Evolutionary conservation across 768 basidiomycete genomes (phyloP).

Genomic region (Mycena rebaudengoi): DNA sequence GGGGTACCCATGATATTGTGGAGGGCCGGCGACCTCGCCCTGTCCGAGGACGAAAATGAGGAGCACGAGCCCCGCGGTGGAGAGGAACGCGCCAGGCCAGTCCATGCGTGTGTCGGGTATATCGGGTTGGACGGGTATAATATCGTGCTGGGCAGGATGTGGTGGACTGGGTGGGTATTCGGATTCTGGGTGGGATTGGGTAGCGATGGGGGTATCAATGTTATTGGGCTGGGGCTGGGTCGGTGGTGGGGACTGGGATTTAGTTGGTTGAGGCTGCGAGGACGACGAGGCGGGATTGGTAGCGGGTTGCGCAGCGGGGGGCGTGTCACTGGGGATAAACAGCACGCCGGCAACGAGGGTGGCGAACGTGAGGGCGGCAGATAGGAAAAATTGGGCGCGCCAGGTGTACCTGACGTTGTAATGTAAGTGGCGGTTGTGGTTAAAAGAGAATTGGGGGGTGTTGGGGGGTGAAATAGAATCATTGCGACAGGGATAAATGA

Average conservation of each 20-base stretch:
- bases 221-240: background rate
- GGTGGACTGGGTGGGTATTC: background rate
- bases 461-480: too few relatives aligned
- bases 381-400: conserved; percentile 70
- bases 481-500: background rate
- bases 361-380: conserved; percentile 62
- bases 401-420: conserved; percentile 69
- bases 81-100: conserved; percentile 77
- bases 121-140: too few relatives aligned
- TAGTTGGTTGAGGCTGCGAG: too few relatives aligned
- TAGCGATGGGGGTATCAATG: background rate
- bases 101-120: conserved; percentile 62
- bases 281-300: background rate
- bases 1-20: too few relatives aligned
- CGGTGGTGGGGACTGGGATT: background rate
- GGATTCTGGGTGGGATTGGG: background rate
- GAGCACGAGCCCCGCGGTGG: conserved; percentile 71
- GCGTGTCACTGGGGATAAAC: conserved; percentile 69
- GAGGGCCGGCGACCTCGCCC: conserved; percentile 46
- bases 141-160: background rate
- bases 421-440: too few relatives aligned
- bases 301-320: conserved; percentile 8
- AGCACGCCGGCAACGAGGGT: conserved; percentile 61
- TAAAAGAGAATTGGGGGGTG: too few relatives aligned
- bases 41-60: conserved; percentile 80